A percentile compares a stretch with the other conserved stretches of the same genome.
Conservation (phyloP, 1,139 yeast species). For the Barnettozyma hawaiiensis region DNA sequence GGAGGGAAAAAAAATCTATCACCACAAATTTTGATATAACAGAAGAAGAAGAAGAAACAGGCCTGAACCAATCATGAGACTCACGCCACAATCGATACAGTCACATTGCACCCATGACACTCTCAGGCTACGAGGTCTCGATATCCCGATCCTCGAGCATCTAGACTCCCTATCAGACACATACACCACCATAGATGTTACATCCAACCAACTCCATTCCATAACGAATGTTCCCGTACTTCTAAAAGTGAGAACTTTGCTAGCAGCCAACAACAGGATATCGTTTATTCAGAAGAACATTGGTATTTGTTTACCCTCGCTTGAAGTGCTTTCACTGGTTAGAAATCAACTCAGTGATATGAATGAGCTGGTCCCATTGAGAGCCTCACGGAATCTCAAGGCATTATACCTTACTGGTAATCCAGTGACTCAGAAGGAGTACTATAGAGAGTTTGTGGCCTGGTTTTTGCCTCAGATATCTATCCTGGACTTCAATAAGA, state of each 20-base stretch:
- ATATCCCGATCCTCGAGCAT: conserved; percentile 38
- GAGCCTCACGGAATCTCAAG: conserved; percentile 35
- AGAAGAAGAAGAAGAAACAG: too few species aligned
- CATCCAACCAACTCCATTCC: conserved; percentile 56
- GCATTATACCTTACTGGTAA: conserved; percentile 55
- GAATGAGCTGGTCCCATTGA: conserved; percentile 35
- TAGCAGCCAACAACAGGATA: conserved; percentile 57
- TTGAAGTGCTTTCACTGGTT: conserved; percentile 46
- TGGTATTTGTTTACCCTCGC: conserved; percentile 37
- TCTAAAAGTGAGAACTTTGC: conserved; percentile 40
- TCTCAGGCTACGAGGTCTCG: conserved; percentile 36
- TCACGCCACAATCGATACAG: conserved; percentile 37
- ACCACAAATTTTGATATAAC: neutral
- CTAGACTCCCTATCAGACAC: conserved; percentile 39
- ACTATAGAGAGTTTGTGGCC: conserved; percentile 57
- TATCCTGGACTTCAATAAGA: conserved; percentile 61
- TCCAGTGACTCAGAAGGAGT: conserved; percentile 46
- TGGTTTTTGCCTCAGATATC: conserved; percentile 59
- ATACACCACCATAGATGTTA: conserved; percentile 53
- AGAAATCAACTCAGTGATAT: conserved; percentile 46
- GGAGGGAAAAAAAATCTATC: too few species aligned
- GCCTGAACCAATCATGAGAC: conserved; percentile 43
- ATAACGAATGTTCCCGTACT: conserved; percentile 49
- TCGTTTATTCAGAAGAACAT: conserved; percentile 31
- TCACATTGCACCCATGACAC: conserved; percentile 38